These are phyloP conservation scores for Globisporangium camurandrum DNA, from an alignment of 352 stramenopile genomes.

Conservation along the genomic window DNA sequence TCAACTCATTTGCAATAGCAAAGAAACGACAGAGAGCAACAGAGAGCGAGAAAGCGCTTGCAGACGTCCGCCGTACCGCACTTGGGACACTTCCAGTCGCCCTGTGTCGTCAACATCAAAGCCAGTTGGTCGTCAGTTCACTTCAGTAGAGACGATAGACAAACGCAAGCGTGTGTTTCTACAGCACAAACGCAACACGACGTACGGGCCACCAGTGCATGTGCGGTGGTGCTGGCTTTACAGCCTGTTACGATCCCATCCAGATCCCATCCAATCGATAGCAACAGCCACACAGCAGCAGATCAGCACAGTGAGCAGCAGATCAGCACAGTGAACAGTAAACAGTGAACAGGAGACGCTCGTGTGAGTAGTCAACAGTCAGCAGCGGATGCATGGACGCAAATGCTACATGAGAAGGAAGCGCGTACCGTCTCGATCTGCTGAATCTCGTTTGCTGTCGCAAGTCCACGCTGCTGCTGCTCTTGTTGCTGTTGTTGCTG, in stretches of 20 bases:
- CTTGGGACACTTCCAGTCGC: conserved; percentile 72
- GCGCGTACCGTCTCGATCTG: conserved; percentile 20
- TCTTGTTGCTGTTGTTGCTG: background rate
- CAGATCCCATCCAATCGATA: background rate
- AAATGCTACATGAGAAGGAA: too few species aligned
- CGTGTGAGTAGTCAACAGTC: too few species aligned
- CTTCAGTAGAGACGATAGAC: background rate
- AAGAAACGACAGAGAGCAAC: background rate
- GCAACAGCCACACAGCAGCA: background rate
- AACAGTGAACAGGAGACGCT: too few species aligned
- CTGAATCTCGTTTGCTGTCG: conserved; percentile 5
- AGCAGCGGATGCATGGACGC: too few species aligned
- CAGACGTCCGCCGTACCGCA: conserved; percentile 46
- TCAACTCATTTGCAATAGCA: conserved; percentile 5
- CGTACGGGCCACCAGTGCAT: conserved; percentile 78
- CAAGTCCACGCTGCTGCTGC: background rate
- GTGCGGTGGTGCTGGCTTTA: conserved; percentile 51
- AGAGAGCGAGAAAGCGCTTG: conserved; percentile 1
- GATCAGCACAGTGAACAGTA: too few species aligned
- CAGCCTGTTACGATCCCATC: conserved; percentile 3
- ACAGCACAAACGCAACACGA: background rate
- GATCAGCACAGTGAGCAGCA: too few species aligned
- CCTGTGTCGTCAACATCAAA: conserved; percentile 23
- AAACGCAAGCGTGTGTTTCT: background rate
- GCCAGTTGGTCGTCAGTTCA: conserved; percentile 11